A percentile compares a stretch with the other conserved stretches of the same genome.
These are phyloP conservation scores for Penicillium waksmanii DNA, from an alignment of 495 filamentous ascomycete species.

Conservation along the genomic window DNA sequence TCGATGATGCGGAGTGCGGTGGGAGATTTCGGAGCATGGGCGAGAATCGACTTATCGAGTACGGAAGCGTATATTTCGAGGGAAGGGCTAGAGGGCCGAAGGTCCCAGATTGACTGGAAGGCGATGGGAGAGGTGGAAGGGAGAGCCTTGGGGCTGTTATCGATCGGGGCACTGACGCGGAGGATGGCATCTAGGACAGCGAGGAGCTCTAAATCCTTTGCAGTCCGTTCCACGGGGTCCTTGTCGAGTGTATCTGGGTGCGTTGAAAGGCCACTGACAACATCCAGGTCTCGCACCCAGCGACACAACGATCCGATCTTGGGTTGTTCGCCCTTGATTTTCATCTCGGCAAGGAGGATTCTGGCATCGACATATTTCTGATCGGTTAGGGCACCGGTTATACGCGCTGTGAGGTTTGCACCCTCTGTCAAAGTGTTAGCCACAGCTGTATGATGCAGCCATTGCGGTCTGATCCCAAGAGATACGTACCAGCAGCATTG, in stretches of 20 bases:
- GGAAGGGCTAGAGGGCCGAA: conserved; percentile 36
- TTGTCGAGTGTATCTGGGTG: conserved; percentile 29
- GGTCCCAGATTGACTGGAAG: conserved; percentile 46
- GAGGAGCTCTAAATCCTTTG: conserved; percentile 34
- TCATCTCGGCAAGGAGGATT: conserved; percentile 43
- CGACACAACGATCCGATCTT: conserved; percentile 47
- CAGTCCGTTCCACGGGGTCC: conserved; percentile 25
- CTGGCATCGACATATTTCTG: conserved; percentile 41
- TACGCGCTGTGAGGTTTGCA: conserved; percentile 44
- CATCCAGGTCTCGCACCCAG: conserved; percentile 45
- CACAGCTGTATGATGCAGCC: neutral
- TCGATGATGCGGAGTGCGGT: conserved; percentile 41
- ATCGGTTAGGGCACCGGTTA: conserved; percentile 40
- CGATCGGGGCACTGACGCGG: conserved; percentile 42
- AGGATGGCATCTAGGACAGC: conserved; percentile 42
- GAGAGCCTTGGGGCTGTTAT: conserved; percentile 31
- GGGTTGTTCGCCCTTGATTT: conserved; percentile 39
- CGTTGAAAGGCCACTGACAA: conserved; percentile 45
- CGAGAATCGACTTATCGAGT: conserved; percentile 41
- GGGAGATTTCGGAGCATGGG: conserved; percentile 31
- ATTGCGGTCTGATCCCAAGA: neutral
- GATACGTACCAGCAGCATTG: conserved; percentile 36
- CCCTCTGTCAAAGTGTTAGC: conserved; percentile 32
- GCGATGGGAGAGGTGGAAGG: conserved; percentile 37
- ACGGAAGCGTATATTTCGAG: conserved; percentile 40